phyloP scores from a whole-genome alignment of 2,329 filamentous ascomycete species.

The Exophiala sp. region DNA sequence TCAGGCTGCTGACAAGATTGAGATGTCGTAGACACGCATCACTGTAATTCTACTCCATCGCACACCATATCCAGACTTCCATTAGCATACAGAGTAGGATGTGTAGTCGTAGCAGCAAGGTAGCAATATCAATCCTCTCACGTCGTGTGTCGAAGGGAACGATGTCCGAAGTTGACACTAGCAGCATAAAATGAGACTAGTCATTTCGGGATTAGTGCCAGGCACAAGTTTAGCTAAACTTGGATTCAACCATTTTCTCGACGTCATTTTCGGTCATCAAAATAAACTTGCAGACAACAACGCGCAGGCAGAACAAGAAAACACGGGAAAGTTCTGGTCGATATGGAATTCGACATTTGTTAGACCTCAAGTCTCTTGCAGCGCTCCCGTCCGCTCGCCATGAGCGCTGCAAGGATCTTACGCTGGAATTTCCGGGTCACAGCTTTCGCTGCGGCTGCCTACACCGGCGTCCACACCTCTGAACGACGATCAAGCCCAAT shows the following conservation, averaged over 20 bases:
- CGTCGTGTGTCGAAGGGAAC: no score
- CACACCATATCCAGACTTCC: no score
- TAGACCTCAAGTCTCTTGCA: constrained; percentile 13
- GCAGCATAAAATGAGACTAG: neutral
- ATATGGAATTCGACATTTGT: constrained; percentile 18
- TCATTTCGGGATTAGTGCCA: neutral
- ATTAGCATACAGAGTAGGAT: no score
- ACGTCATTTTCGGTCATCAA: constrained; percentile 1
- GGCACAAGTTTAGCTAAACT: neutral
- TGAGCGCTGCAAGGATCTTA: constrained; percentile 27
- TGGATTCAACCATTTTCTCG: neutral
- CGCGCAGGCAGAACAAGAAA: constrained; percentile 1
- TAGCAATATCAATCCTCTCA: no score
- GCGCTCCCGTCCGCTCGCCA: constrained; percentile 21
- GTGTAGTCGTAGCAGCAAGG: no score
- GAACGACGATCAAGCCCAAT: constrained; percentile 4
- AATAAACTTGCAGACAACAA: neutral
- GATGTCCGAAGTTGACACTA: no score
- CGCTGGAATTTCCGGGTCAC: constrained; percentile 11
- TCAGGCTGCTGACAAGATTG: no score
- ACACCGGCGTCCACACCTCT: constrained; percentile 17
- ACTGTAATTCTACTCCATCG: no score
- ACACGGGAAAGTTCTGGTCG: no score
- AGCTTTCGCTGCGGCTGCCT: constrained; percentile 17
- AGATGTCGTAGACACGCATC: no score